Percentiles rank a stretch among this genome's conserved stretches.
Evolutionary conservation across 495 filamentous ascomycete species (phyloP).

Genomic region (Penicillium nucicola): DNA sequence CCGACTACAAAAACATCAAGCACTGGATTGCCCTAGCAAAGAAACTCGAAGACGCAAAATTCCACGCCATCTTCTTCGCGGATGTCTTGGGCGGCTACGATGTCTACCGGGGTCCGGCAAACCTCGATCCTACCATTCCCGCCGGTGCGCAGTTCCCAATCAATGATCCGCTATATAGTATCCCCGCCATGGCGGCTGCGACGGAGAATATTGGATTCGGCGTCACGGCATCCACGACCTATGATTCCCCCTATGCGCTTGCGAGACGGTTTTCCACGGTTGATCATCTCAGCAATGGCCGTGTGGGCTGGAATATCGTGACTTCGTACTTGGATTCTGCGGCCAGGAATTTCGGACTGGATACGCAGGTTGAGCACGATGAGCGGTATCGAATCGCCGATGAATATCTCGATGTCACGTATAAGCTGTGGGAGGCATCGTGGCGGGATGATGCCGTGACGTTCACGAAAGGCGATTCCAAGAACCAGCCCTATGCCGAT

Average conservation of each 20-base stretch:
- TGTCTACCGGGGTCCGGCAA: constrained; percentile 57
- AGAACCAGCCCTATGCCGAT: constrained; percentile 47
- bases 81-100: constrained; percentile 59
- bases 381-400: constrained; percentile 65
- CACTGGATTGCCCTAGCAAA: constrained; percentile 46
- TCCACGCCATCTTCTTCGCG: constrained; percentile 57
- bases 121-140: constrained; percentile 55
- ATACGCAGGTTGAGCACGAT: constrained; percentile 61
- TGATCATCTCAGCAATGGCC: constrained; percentile 64
- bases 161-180: constrained; percentile 47
- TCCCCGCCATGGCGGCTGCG: constrained; percentile 43
- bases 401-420: constrained; percentile 66
- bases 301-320: constrained; percentile 67
- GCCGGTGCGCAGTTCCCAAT: constrained; percentile 67
- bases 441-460: constrained; percentile 64
- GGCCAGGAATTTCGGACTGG: constrained; percentile 56
- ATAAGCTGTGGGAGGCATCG: constrained; percentile 65
- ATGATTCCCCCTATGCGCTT: constrained; percentile 67
- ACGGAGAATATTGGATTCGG: constrained; percentile 65
- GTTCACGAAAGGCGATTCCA: constrained; percentile 10
- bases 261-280: constrained; percentile 62
- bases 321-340: constrained; percentile 65
- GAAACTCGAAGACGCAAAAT: constrained; percentile 46
- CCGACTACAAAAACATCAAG: constrained; percentile 45
- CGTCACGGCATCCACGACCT: constrained; percentile 64